Percentiles rank a stretch among this genome's conserved stretches.
These are phyloP conservation scores for Pseudogymnoascus pannorum DNA, from an alignment of 2,329 filamentous ascomycete species.

Conservation along the genomic window DNA sequence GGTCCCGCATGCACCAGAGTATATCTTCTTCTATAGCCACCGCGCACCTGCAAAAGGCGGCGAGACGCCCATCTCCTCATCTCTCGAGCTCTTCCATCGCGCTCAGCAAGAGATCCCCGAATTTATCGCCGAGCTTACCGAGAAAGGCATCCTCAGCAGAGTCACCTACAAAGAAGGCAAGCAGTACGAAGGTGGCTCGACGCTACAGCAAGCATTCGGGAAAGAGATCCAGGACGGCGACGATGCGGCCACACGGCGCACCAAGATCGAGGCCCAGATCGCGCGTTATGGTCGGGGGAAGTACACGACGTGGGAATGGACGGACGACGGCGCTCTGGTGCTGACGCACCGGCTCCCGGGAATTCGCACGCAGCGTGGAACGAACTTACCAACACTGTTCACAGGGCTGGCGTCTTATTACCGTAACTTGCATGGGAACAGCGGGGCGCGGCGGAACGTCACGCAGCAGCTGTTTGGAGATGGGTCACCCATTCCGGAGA, in stretches of 20 bases:
- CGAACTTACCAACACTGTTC: slow-evolving; percentile 39
- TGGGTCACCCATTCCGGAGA: slow-evolving; percentile 40
- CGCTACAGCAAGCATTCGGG: slow-evolving; percentile 39
- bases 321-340: slow-evolving; percentile 35
- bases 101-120: slow-evolving; percentile 40
- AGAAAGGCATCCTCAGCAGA: slow-evolving; percentile 38
- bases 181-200: slow-evolving; percentile 41
- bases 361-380: slow-evolving; percentile 40
- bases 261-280: slow-evolving; percentile 44
- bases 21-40: slow-evolving; percentile 43
- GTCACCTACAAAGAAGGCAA: slow-evolving; percentile 36
- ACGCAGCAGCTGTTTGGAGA: slow-evolving; percentile 38
- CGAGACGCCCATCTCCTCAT: slow-evolving; percentile 42
- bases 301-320: slow-evolving; percentile 43
- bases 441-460: slow-evolving; percentile 26
- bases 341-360: slow-evolving; percentile 39
- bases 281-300: slow-evolving; percentile 37
- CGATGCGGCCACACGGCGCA: slow-evolving; percentile 32
- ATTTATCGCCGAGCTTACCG: slow-evolving; percentile 35
- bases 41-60: slow-evolving; percentile 30
- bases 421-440: slow-evolving; percentile 28
- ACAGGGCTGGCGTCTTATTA: slow-evolving; percentile 40
- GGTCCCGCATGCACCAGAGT: slow-evolving; percentile 43
- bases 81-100: slow-evolving; percentile 39
- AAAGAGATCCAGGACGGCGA: slow-evolving; percentile 39